Conservation (phyloP, 331 rosid species). For the Quercus lobata region DNA sequence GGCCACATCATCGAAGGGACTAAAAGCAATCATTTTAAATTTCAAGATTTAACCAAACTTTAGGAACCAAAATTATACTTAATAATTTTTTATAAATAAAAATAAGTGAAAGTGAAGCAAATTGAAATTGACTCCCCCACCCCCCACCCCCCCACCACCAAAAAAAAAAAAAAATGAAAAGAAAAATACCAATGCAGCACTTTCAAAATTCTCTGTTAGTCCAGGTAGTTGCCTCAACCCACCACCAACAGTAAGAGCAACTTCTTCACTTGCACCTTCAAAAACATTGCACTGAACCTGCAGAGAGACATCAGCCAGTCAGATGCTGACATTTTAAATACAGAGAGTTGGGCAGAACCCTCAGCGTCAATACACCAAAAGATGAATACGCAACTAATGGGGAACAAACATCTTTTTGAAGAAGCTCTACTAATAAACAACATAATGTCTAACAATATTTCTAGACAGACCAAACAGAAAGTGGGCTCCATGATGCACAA, state of each 20-base stretch:
- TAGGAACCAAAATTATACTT: not conserved
- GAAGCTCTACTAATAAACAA: slow-evolving; percentile 1
- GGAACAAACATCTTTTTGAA: not conserved
- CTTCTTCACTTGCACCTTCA: slow-evolving; percentile 77
- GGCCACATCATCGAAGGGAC: too few species aligned
- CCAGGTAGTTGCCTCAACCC: slow-evolving; percentile 90
- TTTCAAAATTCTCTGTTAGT: slow-evolving; percentile 57
- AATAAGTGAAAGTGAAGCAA: slow-evolving; percentile 3
- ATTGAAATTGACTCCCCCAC: not conserved
- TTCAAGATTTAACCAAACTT: too few species aligned
- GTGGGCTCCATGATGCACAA: not conserved
- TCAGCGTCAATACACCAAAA: not conserved
- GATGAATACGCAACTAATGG: not conserved
- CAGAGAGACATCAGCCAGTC: slow-evolving; percentile 22
- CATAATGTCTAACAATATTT: not conserved
- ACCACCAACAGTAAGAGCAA: slow-evolving; percentile 81
- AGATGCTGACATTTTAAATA: not conserved
- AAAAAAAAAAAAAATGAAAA: not conserved
- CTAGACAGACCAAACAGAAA: not conserved
- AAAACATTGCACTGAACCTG: slow-evolving; percentile 91
- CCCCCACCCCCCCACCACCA: too few species aligned
- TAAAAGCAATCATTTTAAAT: too few species aligned
- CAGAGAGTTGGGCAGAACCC: not conserved
- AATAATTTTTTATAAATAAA: not conserved
- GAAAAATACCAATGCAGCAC: slow-evolving; percentile 76